phyloP scores from a whole-genome alignment of 169 alveolate genomes.

The Eimeria acervulina region DNA sequence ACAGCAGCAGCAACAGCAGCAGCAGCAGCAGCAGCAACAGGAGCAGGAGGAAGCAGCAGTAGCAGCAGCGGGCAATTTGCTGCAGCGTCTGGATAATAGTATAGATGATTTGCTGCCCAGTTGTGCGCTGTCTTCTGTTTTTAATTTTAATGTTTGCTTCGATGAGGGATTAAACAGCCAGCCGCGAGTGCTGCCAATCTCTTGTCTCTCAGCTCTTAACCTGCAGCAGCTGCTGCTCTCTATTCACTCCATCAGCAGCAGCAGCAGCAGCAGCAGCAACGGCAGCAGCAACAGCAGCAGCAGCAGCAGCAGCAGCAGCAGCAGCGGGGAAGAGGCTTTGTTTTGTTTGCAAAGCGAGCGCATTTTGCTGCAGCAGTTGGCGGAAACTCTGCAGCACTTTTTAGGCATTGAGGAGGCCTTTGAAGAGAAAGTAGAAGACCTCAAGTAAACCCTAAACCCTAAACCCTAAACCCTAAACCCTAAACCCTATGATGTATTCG shows the following conservation, averaged over 20 bases:
- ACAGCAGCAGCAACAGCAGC: neutral
- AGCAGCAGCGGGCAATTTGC: slow-evolving; percentile 26
- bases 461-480: slow-evolving; percentile 33
- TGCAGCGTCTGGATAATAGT: neutral
- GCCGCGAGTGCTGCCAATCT: neutral
- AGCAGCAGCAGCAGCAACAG: slow-evolving; percentile 37
- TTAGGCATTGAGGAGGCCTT: neutral
- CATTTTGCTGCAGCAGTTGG: neutral
- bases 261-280: slow-evolving; percentile 19
- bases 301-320: slow-evolving; percentile 33
- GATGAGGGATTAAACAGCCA: neutral
- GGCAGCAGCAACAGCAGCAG: slow-evolving; percentile 13
- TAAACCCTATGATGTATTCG: neutral
- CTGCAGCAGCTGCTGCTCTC: slow-evolving; percentile 34
- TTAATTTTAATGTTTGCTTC: neutral
- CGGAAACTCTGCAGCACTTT: neutral
- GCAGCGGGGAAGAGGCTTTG: slow-evolving; percentile 1
- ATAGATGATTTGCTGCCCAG: neutral
- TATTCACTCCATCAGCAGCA: neutral
- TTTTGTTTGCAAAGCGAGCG: slow-evolving; percentile 16
- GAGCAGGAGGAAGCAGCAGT: slow-evolving; percentile 29
- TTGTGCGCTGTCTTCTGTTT: neutral
- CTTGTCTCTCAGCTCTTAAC: neutral
- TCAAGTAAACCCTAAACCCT: slow-evolving; percentile 16
- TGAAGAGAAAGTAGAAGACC: slow-evolving; percentile 16